These are phyloP conservation scores for Mucor piriformis DNA, from an alignment of 371 early-diverging fungal genomes.

Conservation along the genomic window DNA sequence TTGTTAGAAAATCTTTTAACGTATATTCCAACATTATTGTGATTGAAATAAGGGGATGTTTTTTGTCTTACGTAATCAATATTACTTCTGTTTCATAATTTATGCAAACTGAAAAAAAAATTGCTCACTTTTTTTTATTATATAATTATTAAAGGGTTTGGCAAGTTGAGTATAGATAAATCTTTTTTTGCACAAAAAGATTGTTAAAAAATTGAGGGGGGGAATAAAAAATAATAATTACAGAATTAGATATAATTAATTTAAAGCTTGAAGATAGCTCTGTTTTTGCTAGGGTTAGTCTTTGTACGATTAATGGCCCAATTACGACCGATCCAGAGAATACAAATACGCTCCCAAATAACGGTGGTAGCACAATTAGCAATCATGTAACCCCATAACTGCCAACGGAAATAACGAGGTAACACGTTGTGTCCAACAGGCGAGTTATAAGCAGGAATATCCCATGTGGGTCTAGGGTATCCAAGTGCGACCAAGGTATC, in stretches of 20 bases:
- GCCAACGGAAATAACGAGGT: conserved; percentile 67
- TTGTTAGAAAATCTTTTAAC: too few species aligned
- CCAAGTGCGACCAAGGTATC: conserved; percentile 49
- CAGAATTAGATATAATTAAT: background rate
- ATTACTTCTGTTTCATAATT: too few species aligned
- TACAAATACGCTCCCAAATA: conserved; percentile 55
- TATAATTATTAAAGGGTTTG: too few species aligned
- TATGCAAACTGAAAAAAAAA: too few species aligned
- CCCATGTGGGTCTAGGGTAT: conserved; percentile 49
- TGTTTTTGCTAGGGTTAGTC: conserved; percentile 19
- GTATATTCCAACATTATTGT: too few species aligned
- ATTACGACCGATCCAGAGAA: conserved; percentile 54
- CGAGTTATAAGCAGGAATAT: conserved; percentile 62
- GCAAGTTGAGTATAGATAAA: too few species aligned
- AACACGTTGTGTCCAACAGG: conserved; percentile 71
- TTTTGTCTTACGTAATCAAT: too few species aligned
- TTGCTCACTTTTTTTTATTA: too few species aligned
- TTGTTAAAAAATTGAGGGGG: background rate
- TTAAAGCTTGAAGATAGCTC: conserved; percentile 32
- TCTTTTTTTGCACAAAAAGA: too few species aligned
- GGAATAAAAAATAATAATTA: background rate
- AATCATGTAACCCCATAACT: conserved; percentile 53
- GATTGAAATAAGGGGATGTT: too few species aligned
- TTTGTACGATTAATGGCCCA: conserved; percentile 27
- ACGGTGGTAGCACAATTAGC: conserved; percentile 44